These are phyloP conservation scores for Escallonia rubra DNA, from an alignment of 129 eudicot species.

Conservation along the genomic window DNA sequence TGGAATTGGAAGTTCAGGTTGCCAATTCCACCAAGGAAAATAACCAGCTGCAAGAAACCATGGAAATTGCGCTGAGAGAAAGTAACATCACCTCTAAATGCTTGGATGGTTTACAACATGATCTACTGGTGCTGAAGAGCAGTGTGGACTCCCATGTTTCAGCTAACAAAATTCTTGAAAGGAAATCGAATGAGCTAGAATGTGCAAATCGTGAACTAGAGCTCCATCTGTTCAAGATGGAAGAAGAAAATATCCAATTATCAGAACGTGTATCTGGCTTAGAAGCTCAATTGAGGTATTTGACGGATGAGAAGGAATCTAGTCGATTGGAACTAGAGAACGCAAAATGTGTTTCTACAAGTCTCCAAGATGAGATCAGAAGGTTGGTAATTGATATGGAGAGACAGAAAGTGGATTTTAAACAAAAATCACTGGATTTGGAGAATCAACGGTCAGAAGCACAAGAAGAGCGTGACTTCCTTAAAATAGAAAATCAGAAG, in stretches of 20 bases:
- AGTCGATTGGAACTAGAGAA: slow-evolving; percentile 27
- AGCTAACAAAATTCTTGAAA: slow-evolving; percentile 48
- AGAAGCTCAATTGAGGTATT: slow-evolving; percentile 34
- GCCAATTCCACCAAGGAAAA: slow-evolving; percentile 39
- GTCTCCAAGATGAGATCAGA: slow-evolving; percentile 51
- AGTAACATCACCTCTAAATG: slow-evolving; percentile 48
- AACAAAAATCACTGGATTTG: slow-evolving; percentile 28
- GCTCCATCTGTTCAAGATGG: slow-evolving; percentile 34
- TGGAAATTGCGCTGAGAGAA: slow-evolving; percentile 44
- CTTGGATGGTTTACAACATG: slow-evolving; percentile 51
- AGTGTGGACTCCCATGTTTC: slow-evolving; percentile 57
- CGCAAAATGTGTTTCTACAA: slow-evolving; percentile 24
- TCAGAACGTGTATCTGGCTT: slow-evolving; percentile 28
- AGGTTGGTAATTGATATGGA: slow-evolving; percentile 23
- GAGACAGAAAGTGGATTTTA: slow-evolving; percentile 13
- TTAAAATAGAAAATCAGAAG: slow-evolving; percentile 39
- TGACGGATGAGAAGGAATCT: slow-evolving; percentile 30
- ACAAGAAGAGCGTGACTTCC: slow-evolving; percentile 48
- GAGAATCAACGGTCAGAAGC: slow-evolving; percentile 23
- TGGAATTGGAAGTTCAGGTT: slow-evolving; percentile 32
- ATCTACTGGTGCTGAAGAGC: slow-evolving; percentile 39
- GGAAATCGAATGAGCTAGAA: slow-evolving; percentile 41
- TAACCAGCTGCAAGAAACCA: slow-evolving; percentile 43
- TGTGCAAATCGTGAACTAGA: slow-evolving; percentile 38
- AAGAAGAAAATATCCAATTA: slow-evolving; percentile 48